phyloP scores from a whole-genome alignment of 805 yeast genomes.

The Candida ponderosae region DNA sequence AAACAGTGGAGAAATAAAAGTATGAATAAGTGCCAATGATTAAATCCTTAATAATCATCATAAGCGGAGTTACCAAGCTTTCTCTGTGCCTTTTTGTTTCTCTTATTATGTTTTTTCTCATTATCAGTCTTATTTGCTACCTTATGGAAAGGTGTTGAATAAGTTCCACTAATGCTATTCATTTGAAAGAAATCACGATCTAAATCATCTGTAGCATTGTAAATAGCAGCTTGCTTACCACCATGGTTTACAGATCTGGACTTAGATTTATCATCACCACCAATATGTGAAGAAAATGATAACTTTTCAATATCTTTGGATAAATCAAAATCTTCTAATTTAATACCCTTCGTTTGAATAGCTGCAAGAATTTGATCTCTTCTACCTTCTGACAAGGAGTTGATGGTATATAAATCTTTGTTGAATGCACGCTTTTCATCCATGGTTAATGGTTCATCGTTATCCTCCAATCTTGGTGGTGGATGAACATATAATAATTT shows the following conservation, averaged over 20 bases:
- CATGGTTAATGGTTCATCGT: slow-evolving; percentile 34
- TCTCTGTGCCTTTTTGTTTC: slow-evolving; percentile 57
- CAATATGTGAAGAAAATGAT: slow-evolving; percentile 75
- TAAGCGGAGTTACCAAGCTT: slow-evolving; percentile 7
- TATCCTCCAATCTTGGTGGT: slow-evolving; percentile 68
- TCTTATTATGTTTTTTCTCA: slow-evolving; percentile 63
- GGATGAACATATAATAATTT: slow-evolving; percentile 79
- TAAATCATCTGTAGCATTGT: slow-evolving; percentile 72
- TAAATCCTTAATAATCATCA: not conserved
- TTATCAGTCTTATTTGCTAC: slow-evolving; percentile 21
- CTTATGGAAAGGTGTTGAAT: slow-evolving; percentile 70
- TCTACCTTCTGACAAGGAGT: slow-evolving; percentile 63
- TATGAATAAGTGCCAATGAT: too few relatives aligned
- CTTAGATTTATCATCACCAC: slow-evolving; percentile 33
- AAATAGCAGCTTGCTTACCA: slow-evolving; percentile 75
- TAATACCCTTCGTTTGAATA: slow-evolving; percentile 47
- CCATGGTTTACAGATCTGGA: slow-evolving; percentile 60
- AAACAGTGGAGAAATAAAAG: too few relatives aligned
- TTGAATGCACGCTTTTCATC: slow-evolving; percentile 64
- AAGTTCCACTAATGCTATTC: slow-evolving; percentile 54
- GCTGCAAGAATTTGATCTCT: slow-evolving; percentile 64
- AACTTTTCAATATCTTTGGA: slow-evolving; percentile 62
- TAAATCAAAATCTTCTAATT: slow-evolving; percentile 43
- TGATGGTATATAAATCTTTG: slow-evolving; percentile 59
- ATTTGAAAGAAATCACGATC: slow-evolving; percentile 81